Evolutionary conservation across 2,329 filamentous ascomycete species (phyloP).

Genomic region (Periconia digitata): DNA sequence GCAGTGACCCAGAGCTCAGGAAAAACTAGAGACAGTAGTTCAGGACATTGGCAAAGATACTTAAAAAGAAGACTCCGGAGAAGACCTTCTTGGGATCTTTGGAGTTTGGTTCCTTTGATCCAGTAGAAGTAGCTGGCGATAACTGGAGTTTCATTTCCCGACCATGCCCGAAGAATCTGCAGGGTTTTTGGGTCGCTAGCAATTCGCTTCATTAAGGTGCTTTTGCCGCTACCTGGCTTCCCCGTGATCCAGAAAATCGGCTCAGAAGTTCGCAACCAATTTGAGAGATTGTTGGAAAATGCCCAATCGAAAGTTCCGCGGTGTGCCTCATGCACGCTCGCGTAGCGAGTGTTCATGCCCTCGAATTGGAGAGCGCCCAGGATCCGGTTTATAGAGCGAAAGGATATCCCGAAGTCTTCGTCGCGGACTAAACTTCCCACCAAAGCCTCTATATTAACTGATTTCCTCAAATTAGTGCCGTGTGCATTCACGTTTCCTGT

Average conservation of each 20-base stretch:
- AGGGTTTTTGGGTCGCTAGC: background rate
- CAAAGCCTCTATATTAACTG: too few relatives aligned
- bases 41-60: slow-evolving; percentile 12
- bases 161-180: too few relatives aligned
- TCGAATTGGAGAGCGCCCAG: background rate
- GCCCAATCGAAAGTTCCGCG: background rate
- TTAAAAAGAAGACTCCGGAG: slow-evolving; percentile 21
- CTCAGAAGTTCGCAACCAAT: background rate
- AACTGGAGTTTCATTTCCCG: background rate
- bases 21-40: background rate
- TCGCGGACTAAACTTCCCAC: too few relatives aligned
- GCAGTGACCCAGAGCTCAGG: background rate
- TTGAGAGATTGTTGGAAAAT: background rate
- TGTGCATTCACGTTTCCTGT: too few relatives aligned
- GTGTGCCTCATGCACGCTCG: background rate
- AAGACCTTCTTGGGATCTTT: slow-evolving; percentile 23
- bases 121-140: slow-evolving; percentile 30
- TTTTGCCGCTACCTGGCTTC: slow-evolving; percentile 11
- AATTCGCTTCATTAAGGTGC: slow-evolving; percentile 17
- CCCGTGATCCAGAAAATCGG: slow-evolving; percentile 5
- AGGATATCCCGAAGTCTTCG: too few relatives aligned
- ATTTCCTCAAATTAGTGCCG: too few relatives aligned
- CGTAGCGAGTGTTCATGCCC: background rate
- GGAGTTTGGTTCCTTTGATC: slow-evolving; percentile 21
- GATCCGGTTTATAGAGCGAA: too few relatives aligned